These are phyloP conservation scores for Neostapfia colusana DNA, from an alignment of 176 grass and related monocot genomes.

Conservation along the genomic window DNA sequence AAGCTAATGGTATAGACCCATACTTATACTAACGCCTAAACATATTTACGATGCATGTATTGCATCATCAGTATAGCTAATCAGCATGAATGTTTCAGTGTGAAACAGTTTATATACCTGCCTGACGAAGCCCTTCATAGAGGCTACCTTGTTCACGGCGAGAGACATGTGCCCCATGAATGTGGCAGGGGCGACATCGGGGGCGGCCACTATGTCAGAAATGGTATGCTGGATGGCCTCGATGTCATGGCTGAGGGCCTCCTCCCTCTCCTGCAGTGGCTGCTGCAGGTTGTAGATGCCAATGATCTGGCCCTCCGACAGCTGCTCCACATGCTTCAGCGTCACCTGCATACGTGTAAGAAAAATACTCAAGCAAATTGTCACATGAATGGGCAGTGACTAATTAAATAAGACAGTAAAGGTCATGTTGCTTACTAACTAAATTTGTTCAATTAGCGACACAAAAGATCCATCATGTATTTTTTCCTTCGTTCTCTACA, in stretches of 20 bases:
- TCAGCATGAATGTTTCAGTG: background rate
- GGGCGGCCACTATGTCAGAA: conserved; percentile 52
- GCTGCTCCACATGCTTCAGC: conserved; percentile 49
- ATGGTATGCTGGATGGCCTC: conserved; percentile 44
- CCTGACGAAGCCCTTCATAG: conserved; percentile 57
- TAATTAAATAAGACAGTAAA: background rate
- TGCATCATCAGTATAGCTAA: no score
- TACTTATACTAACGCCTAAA: no score
- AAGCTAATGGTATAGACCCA: no score
- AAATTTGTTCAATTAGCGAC: background rate
- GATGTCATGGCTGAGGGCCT: conserved; percentile 48
- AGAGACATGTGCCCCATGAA: conserved; percentile 59
- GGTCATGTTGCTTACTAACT: background rate
- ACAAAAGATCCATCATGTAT: background rate
- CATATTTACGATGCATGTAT: no score
- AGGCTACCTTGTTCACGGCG: conserved; percentile 56
- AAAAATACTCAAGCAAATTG: background rate
- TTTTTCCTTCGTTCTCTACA: background rate
- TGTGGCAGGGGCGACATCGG: conserved; percentile 35
- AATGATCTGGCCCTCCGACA: conserved; percentile 64
- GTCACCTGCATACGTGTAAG: conserved; percentile 21
- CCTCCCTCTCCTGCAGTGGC: conserved; percentile 56
- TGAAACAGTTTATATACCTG: conserved; percentile 41
- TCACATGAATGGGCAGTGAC: background rate
- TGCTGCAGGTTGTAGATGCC: conserved; percentile 67